Evolutionary conservation across 306 rosid species (phyloP).

Genomic region (Prosopis cineraria): DNA sequence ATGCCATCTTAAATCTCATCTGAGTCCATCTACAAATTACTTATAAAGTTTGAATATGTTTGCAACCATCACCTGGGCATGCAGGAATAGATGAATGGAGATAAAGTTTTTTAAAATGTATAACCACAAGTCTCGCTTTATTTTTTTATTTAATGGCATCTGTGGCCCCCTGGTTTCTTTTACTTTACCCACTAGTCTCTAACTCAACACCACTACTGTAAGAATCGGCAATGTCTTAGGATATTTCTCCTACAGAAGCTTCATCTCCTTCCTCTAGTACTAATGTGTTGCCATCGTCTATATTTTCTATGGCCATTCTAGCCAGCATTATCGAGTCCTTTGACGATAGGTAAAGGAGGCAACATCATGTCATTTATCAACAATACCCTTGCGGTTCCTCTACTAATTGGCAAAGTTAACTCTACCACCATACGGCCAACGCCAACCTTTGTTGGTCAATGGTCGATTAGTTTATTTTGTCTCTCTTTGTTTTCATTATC

Average conservation of each 20-base stretch:
- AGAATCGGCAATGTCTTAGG: slow-evolving; percentile 4
- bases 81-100: no score
- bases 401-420: slow-evolving; percentile 92
- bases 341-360: slow-evolving; percentile 33
- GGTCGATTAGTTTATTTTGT: slow-evolving; percentile 45
- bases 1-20: slow-evolving; percentile 32
- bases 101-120: not conserved
- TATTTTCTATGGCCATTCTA: slow-evolving; percentile 84
- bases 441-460: slow-evolving; percentile 55
- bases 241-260: not conserved
- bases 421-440: slow-evolving; percentile 83
- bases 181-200: slow-evolving; percentile 73
- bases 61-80: no score
- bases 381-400: slow-evolving; percentile 94
- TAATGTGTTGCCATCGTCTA: slow-evolving; percentile 55
- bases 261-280: slow-evolving; percentile 67
- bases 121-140: slow-evolving; percentile 19
- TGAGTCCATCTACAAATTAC: no score
- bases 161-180: slow-evolving; percentile 82
- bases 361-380: slow-evolving; percentile 76
- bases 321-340: slow-evolving; percentile 50
- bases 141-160: slow-evolving; percentile 67
- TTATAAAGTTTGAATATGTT: no score
- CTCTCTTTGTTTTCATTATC: no score
- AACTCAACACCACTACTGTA: slow-evolving; percentile 10